Base-by-base conservation (phyloP, 2,329 filamentous ascomycete species). In the Trichophyton schoenleinii region DNA sequence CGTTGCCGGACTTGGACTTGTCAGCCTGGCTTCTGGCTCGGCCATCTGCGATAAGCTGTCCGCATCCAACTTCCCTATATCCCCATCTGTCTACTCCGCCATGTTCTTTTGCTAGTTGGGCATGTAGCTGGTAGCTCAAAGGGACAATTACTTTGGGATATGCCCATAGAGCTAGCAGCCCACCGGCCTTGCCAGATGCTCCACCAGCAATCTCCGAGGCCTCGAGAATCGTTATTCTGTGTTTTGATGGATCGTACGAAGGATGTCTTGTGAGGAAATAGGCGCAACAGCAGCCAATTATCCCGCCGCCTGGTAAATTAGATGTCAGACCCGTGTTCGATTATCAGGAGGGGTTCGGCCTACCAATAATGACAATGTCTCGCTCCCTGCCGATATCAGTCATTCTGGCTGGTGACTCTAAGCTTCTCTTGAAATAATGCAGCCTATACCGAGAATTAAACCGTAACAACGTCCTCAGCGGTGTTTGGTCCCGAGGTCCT, bases 101-200 rank as follows among this genome's bases (percentile, higher is more conserved):
- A 70, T 97, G 89, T 72, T 95, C 87, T 3, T 84, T 81, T n/a
- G 92, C 88, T 11, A 99, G 80, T 69, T 96, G 84, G 38, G 84
- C 82, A 70, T 97, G 94, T 15, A 97, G 79, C 57, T 81, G 81
- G 74, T 91, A 97, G 62, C 89, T 95, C 48, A 97, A 78, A 0
- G 89, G 89, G 0, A 96, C 92, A 44, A 97, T 84, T 68, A 83
- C 87, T 62, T 79, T 79, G 0, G 94, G 94, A 70, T 96, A 96
- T 0, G 92, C 94, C 91, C 92, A 97, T 15, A 91, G 79, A 0
- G 87, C 94, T 22, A 99, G 81, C 3, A 99, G 80, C 0, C 94
- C 94, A 15, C 94, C 94, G 0, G 94, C 92, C 76, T 96, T 97
- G 46, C 94, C 94, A 7, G 91, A 96, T 42, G 94, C 92, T 25